Evolutionary conservation across 169 alveolate species (phyloP), one percentile per base, ranked within the genome.

Genomic region (Plasmodium vinckei): DNA sequence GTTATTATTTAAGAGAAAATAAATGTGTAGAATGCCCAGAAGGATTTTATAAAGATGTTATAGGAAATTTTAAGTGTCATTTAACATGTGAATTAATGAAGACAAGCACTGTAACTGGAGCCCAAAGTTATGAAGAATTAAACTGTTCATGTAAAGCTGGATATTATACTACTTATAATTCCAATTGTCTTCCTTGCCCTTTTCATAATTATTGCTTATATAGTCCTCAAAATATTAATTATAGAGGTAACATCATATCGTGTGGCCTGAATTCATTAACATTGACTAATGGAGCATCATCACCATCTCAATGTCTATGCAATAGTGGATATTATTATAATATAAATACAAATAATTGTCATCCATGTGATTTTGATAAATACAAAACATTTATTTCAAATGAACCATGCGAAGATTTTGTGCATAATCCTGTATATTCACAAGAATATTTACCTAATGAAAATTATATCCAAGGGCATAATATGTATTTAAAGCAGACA

Each of bases 221-320:
- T 67, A 93, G 91, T 64, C 94, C 94, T 72, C 87, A 94, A 19
- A 68, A 44, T 53, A 71, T 60, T 61, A 72, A 59, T 10, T 73
- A 94, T 17, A 94, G 94, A 67, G 96, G 94, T 23, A 84, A 63
- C 51, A 90, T 96, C 54, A 90, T 88, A 9, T 79, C 42, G 27
- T 95, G 97, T 70, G 84, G 88, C 46, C 91, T 75, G 72, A 72
- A 95, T 79, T 82, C 94, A 19, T 44, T 63, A 15, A 95, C 97
- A 1, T 73, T 82, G 21, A 87, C 73, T 23, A 82, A 72, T 17
- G 96, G 94, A 17, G 92, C 96, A 21, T 68, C 87, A 25, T 93
- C 97, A 13, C 63, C 92, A n/a, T 88, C 87, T 3, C 92, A 92
- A 42, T 95, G 97, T 77, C 61, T 75, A 44, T 95, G 97, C 67